A percentile compares a stretch with the other conserved stretches of the same genome.
Conservation (phyloP, 2,329 filamentous ascomycete genomes). For the Leptographium galeiforme region DNA sequence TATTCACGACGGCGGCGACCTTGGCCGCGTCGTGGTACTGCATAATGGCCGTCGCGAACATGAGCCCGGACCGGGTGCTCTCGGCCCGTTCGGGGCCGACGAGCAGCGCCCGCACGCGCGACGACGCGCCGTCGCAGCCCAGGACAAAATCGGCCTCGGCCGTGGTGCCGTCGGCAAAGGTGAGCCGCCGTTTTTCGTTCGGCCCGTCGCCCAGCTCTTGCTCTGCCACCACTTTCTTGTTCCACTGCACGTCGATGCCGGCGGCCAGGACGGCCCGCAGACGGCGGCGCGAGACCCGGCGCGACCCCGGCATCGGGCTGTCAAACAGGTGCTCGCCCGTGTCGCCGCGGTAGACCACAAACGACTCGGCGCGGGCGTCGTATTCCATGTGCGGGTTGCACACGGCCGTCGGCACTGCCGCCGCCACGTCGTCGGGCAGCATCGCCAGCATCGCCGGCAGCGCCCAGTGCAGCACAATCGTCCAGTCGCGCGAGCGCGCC, state of each 20-base stretch:
- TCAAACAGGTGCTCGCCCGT: constrained; percentile 23
- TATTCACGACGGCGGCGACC: constrained; percentile 14
- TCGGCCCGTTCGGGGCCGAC: constrained; percentile 14
- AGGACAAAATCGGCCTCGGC: constrained; percentile 17
- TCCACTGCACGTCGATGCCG: constrained; percentile 21
- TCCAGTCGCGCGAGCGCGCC: constrained; percentile 22
- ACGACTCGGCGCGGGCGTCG: constrained; percentile 16
- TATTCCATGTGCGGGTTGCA: constrained; percentile 22
- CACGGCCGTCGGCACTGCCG: constrained; percentile 16
- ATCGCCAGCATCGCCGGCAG: constrained; percentile 20
- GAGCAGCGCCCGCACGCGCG: constrained; percentile 18
- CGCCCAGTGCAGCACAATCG: constrained; percentile 27
- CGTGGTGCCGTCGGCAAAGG: constrained; percentile 15
- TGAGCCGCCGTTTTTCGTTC: constrained; percentile 3
- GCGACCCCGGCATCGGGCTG: constrained; percentile 18
- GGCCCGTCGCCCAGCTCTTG: not conserved
- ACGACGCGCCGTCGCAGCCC: constrained; percentile 19
- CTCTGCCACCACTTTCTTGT: constrained; percentile 9
- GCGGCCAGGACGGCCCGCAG: constrained; percentile 19
- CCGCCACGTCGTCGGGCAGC: constrained; percentile 19
- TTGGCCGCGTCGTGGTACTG: constrained; percentile 16
- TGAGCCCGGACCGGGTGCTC: constrained; percentile 16
- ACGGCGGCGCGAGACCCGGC: constrained; percentile 21
- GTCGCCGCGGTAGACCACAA: constrained; percentile 20
- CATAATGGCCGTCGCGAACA: constrained; percentile 16